These are phyloP conservation scores for Pelagophyceae sp. DNA, from an alignment of 352 stramenopile species.

Conservation along the genomic window DNA sequence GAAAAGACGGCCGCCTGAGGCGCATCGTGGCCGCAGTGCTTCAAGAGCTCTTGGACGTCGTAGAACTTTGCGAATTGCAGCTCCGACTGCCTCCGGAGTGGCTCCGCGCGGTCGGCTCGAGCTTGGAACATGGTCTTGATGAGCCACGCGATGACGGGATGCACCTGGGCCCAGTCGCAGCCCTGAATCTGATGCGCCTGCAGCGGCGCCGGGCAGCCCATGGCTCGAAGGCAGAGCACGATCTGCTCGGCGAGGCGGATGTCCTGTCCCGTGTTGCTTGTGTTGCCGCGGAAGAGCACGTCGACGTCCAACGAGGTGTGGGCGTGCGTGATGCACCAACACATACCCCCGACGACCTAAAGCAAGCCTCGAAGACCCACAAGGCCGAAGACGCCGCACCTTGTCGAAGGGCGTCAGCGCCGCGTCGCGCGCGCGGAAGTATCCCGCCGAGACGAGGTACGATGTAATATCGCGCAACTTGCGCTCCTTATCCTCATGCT, in stretches of 20 bases:
- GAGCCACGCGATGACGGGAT: slow-evolving; percentile 26
- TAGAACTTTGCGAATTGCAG: not conserved
- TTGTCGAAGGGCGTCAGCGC: slow-evolving; percentile 30
- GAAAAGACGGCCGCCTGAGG: not conserved
- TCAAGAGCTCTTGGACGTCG: not conserved
- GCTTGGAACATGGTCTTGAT: slow-evolving; percentile 11
- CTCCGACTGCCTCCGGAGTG: not conserved
- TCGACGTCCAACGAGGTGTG: slow-evolving; percentile 30
- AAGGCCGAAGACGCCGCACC: no score
- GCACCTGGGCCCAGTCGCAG: slow-evolving; percentile 22
- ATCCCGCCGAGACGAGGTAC: slow-evolving; percentile 27
- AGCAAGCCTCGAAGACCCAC: no score
- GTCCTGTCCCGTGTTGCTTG: slow-evolving; percentile 27
- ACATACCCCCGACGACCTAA: slow-evolving; percentile 35
- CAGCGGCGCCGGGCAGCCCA: slow-evolving; percentile 28
- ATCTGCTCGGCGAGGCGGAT: slow-evolving; percentile 31
- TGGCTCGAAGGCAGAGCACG: slow-evolving; percentile 25
- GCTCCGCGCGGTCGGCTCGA: not conserved
- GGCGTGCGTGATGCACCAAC: slow-evolving; percentile 29
- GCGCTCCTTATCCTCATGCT: slow-evolving; percentile 24
- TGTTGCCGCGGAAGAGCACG: slow-evolving; percentile 30
- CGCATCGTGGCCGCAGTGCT: no score
- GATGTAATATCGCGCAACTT: slow-evolving; percentile 31
- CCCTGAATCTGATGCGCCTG: slow-evolving; percentile 39
- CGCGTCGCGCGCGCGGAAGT: slow-evolving; percentile 28